Percentiles rank a stretch among this genome's conserved stretches.
Conservation (phyloP, 352 stramenopile species). For the Phytophthora boehmeriae region DNA sequence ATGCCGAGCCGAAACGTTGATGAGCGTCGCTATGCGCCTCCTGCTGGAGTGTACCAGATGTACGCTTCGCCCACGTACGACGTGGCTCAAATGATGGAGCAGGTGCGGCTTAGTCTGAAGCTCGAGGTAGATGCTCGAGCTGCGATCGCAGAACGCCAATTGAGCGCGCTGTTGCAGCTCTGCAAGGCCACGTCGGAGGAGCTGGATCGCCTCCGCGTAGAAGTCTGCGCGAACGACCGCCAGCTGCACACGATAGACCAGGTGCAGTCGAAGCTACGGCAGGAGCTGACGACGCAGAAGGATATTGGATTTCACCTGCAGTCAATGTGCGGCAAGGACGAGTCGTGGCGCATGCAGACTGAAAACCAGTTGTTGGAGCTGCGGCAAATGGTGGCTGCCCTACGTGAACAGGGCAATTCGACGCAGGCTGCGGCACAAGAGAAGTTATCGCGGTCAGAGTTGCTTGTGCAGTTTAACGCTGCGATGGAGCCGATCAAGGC, state of each 20-base stretch:
- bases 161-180: constrained; percentile 75
- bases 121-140: constrained; percentile 81
- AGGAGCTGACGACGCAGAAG: constrained; percentile 84
- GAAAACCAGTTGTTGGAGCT: constrained; percentile 84
- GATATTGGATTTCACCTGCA: constrained; percentile 84
- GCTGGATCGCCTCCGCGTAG: constrained; percentile 66
- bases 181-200: constrained; percentile 81
- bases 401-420: constrained; percentile 73
- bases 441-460: constrained; percentile 72
- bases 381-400: constrained; percentile 68
- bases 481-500: constrained; percentile 83
- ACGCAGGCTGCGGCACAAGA: constrained; percentile 70
- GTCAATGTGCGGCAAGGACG: constrained; percentile 85
- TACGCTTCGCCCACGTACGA: constrained; percentile 79
- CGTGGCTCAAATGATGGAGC: constrained; percentile 86
- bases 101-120: constrained; percentile 81
- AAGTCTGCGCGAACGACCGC: constrained; percentile 72
- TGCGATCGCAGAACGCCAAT: constrained; percentile 75
- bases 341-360: constrained; percentile 84
- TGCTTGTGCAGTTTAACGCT: constrained; percentile 84
- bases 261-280: constrained; percentile 72
- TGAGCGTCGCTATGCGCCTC: constrained; percentile 3
- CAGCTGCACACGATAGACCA: constrained; percentile 82
- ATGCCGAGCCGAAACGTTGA: constrained; percentile 24
- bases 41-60: constrained; percentile 41